Percentiles rank a stretch among this genome's conserved stretches.
phyloP scores from a whole-genome alignment of 345 rosid genomes.

The Brassica juncea region DNA sequence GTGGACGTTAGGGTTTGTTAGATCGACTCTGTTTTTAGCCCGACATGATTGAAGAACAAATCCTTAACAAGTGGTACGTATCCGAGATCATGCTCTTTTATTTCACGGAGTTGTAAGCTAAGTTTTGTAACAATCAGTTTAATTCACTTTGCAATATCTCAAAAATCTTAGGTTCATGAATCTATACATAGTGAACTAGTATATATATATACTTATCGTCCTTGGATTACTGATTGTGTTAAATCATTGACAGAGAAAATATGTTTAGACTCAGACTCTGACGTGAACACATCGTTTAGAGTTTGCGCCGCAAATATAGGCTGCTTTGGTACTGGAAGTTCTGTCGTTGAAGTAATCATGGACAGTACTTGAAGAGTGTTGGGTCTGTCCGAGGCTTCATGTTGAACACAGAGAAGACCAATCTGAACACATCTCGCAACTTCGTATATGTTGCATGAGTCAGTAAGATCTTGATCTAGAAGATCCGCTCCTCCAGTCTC shows the following conservation, averaged over 20 bases:
- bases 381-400: constrained; percentile 34
- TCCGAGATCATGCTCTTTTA: too few species aligned
- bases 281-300: background rate
- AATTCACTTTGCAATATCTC: background rate
- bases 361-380: constrained; percentile 30
- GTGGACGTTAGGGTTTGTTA: too few species aligned
- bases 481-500: constrained; percentile 30
- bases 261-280: constrained; percentile 13
- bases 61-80: too few species aligned
- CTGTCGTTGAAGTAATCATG: constrained; percentile 31
- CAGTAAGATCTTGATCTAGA: constrained; percentile 21
- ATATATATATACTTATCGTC: constrained; percentile 17
- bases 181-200: background rate
- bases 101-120: background rate
- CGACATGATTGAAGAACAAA: too few species aligned
- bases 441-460: constrained; percentile 21
- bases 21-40: too few species aligned
- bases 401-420: constrained; percentile 37
- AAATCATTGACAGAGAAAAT: constrained; percentile 23
- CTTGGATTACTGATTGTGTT: constrained; percentile 36
- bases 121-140: background rate
- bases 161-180: background rate
- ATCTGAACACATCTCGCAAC: constrained; percentile 39
- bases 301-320: constrained; percentile 32
- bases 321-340: constrained; percentile 34